Base-by-base conservation (phyloP, 2,329 filamentous ascomycete genomes). In the Stachybotrys chartarum region DNA sequence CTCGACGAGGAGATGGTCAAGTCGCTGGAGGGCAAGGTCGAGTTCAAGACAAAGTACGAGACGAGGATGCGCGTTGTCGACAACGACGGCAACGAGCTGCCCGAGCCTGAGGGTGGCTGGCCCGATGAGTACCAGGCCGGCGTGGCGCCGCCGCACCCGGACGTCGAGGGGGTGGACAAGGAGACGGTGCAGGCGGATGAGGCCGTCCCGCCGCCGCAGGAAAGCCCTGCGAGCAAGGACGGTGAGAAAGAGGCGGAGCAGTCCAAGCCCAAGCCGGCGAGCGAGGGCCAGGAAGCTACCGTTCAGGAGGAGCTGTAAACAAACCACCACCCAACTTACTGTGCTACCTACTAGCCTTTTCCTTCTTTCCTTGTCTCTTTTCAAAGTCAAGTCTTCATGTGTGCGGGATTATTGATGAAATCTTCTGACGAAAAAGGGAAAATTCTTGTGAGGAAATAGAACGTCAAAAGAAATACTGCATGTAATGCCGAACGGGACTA, bases 41-140 rank as follows among this genome's bases (percentile, higher is more conserved):
- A 91, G 65, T 97, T 99, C 75, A 86, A 95, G 75, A 97, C 94
- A 12, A 88, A 87, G 62, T 97, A 97, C 69, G 93, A 97, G 78
- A 97, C 93, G n/a, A 83, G 89, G 60, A 97, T 91, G 8, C 86
- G 90, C 56, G 73, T 97, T 55, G 79, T 96, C 46, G 91, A 96
- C 70, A 83, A 82, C 53, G 71, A 84, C 48, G 94, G 92, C 57
- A 91, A 92, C 61, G 89, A 95, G 67, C 73, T 96, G n/a, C 69
- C 70, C 11, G 63, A 70, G 39, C 74, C 75, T 14, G 68, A 71
- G 30, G 77, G 72, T 45, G 75, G 69, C 24, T 69, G 65, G 69
- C 66, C 66, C 16, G 65, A 72, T 51, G 67, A 69, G 31, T 63
- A 68, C 50, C 70, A 60, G 16, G 73, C 62, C 14, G 72, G 68